phyloP scores from a whole-genome alignment of 345 rosid species.

The Cochlearia excelsa region DNA sequence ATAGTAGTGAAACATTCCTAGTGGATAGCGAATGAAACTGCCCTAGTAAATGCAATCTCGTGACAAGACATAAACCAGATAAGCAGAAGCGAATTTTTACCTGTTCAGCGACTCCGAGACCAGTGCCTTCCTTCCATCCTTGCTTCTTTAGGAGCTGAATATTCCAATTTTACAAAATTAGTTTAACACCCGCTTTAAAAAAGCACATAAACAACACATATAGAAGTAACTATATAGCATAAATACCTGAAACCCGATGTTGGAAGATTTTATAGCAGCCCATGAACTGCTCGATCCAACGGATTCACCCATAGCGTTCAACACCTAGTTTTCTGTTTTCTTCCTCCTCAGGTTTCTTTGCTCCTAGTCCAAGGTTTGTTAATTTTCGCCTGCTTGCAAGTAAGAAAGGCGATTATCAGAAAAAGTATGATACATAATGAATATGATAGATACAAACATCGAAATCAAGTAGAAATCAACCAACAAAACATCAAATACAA shows the following conservation, averaged over 20 bases:
- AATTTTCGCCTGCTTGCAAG: constrained; percentile 44
- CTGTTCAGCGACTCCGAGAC: constrained; percentile 82
- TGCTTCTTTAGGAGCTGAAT: constrained; percentile 84
- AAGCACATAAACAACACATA: neutral
- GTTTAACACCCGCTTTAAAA: neutral
- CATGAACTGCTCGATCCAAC: constrained; percentile 38
- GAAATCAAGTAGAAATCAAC: neutral
- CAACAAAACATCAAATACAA: neutral
- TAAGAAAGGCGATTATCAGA: neutral
- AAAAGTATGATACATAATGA: constrained; percentile 1
- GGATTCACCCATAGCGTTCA: constrained; percentile 30
- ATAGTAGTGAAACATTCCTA: constrained; percentile 1
- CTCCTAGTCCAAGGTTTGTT: constrained; percentile 63
- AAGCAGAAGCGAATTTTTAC: constrained; percentile 30
- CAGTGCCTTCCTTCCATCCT: constrained; percentile 96
- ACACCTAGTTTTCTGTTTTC: constrained; percentile 25
- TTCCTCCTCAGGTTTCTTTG: constrained; percentile 43
- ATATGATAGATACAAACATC: neutral
- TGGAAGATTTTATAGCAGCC: constrained; percentile 55
- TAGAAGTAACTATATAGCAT: neutral
- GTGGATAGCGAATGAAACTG: neutral
- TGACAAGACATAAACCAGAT: neutral
- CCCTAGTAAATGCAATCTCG: neutral
- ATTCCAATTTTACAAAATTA: neutral
- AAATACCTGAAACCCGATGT: constrained; percentile 72